Base-by-base conservation (phyloP, 257 asterid species). In the Solanum verrucosum region DNA sequence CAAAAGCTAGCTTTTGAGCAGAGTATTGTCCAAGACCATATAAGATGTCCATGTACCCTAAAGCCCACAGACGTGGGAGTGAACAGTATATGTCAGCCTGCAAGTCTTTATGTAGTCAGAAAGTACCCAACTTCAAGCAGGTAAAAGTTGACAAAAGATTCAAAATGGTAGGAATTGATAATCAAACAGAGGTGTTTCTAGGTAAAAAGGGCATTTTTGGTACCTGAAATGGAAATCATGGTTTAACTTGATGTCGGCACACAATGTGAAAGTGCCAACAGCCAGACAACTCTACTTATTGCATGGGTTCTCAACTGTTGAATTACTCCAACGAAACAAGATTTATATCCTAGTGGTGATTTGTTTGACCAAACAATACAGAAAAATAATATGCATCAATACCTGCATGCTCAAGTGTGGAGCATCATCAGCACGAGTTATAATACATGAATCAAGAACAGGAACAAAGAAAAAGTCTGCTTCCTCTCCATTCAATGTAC, bases 391-490 rank as follows among this genome's bases (percentile, higher is more conserved):
- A 27, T 25, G 56, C 42, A 60, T 68, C 33, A 74, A 72, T 93
- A 96, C 99, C 98, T 89, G 73, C 98, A 97, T 89, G 92, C 86
- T 94, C 52, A 96, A 88, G 93, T 97, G 98, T 85, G 99, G 99
- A 63, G 99, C 96, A 93, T 97, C 98, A 90, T 94, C 99, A 86
- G 99, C 99, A 84, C 99, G 97, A 87, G 93, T 92, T 79, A 97
- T 96, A 87, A 97, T 94, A 86, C 99, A 97, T 2, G 99, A 95
- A 94, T 97, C 99, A 71, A 97, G 98, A 88, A 94, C 98, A 6
- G 99, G 99, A 88, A 96, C 99, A 84, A 93, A 96, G 93, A 94
- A 97, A 91, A 91, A 97, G 89, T 97, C 99, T 86, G 99, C 99
- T 89, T 97, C 99, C 16, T 94, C 96, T 9, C 97, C 99, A 88